Percentiles rank a stretch among this genome's conserved stretches.
Evolutionary conservation across 331 rosid genomes (phyloP).

Genomic region (Acacia concinna): DNA sequence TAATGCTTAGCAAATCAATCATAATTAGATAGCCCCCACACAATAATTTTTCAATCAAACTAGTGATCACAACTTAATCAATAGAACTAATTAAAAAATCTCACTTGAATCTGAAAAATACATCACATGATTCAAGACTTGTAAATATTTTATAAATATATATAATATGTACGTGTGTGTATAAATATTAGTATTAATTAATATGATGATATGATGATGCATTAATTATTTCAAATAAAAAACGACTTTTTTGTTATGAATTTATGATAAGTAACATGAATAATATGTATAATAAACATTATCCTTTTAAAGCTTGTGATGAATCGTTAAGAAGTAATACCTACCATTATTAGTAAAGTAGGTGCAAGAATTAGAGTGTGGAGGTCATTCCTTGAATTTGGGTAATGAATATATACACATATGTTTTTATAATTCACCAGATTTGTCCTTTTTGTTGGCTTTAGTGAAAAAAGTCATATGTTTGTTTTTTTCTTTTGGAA

Average conservation of each 20-base stretch:
- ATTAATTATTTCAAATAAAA: not conserved
- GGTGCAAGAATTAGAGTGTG: not conserved
- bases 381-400: not conserved
- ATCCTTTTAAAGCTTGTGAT: not conserved
- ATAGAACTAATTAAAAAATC: not conserved
- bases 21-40: constrained; percentile 9
- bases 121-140: not conserved
- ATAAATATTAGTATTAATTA: not conserved
- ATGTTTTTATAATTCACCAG: not conserved
- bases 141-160: not conserved
- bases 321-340: not conserved
- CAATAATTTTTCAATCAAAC: constrained; percentile 5
- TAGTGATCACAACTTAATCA: not conserved
- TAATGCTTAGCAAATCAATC: not conserved
- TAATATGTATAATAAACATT: not conserved
- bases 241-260: not conserved
- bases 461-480: too few relatives aligned
- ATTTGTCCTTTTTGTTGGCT: not conserved
- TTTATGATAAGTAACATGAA: not conserved
- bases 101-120: not conserved
- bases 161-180: not conserved
- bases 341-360: not conserved
- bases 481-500: too few relatives aligned
- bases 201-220: too few relatives aligned
- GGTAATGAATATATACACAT: not conserved